Percentiles rank a stretch among this genome's conserved stretches.
These are phyloP conservation scores for Backusella westeae DNA, from an alignment of 192 early-diverging fungal species.

Conservation along the genomic window DNA sequence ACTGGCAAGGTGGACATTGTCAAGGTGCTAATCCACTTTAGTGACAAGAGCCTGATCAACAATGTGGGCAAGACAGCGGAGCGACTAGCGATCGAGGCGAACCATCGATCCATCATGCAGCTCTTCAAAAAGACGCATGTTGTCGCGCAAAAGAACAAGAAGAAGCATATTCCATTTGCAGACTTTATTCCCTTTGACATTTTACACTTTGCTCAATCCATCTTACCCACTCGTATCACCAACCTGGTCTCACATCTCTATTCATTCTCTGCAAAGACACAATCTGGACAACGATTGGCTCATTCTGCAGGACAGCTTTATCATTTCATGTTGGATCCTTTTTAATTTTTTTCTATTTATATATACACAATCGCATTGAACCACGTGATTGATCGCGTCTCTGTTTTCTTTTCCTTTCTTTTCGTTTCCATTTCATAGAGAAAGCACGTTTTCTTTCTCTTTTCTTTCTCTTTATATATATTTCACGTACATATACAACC, in stretches of 20 bases:
- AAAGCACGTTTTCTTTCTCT: neutral
- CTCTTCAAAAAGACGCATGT: neutral
- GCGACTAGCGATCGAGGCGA: conserved; percentile 14
- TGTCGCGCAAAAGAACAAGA: neutral
- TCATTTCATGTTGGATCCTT: conserved; percentile 28
- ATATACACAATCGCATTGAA: too few relatives aligned
- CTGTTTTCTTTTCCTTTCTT: neutral
- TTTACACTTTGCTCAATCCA: neutral
- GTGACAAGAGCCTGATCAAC: conserved; percentile 26
- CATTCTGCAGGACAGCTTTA: conserved; percentile 24
- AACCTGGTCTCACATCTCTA: conserved; percentile 5
- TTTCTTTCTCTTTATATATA: neutral
- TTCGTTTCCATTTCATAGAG: neutral
- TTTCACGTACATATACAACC: neutral
- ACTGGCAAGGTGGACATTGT: conserved; percentile 46
- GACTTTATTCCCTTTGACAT: conserved; percentile 12
- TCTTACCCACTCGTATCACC: neutral
- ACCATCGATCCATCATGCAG: conserved; percentile 1
- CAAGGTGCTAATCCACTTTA: conserved; percentile 37
- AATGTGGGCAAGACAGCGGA: conserved; percentile 24
- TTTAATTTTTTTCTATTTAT: neutral
- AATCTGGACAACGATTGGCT: conserved; percentile 1
- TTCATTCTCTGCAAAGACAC: conserved; percentile 1
- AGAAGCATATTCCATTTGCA: neutral
- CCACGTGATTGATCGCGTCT: conserved; percentile 1